Conservation (phyloP, 345 rosid species). For the Citrus reticulata region DNA sequence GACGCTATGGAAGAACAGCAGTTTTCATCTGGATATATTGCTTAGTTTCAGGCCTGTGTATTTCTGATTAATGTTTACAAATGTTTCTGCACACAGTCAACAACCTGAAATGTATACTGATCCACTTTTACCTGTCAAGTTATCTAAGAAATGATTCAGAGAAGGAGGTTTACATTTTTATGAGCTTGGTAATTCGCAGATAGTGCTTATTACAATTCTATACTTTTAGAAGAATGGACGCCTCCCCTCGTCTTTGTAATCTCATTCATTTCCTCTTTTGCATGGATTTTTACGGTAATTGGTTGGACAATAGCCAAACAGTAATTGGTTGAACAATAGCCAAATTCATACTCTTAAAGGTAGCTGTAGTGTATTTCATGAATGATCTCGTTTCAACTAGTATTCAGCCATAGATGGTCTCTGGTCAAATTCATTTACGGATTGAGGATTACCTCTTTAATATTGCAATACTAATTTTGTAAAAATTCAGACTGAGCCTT, state of each 20-base stretch:
- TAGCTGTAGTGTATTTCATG: neutral
- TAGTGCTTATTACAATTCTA: neutral
- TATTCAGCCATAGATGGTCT: neutral
- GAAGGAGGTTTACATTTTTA: neutral
- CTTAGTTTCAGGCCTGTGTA: too few species aligned
- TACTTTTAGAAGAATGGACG: neutral
- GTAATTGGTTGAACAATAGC: neutral
- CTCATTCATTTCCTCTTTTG: neutral
- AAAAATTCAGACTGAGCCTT: neutral
- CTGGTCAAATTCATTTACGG: neutral
- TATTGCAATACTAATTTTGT: neutral
- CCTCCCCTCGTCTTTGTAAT: too few species aligned
- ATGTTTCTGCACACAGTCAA: neutral
- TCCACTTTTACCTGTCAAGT: neutral
- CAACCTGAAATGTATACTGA: neutral
- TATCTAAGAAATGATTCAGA: neutral
- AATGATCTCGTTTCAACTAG: neutral
- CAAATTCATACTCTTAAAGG: neutral
- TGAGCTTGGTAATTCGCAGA: neutral
- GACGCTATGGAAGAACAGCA: neutral
- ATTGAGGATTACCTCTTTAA: neutral
- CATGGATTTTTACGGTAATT: neutral
- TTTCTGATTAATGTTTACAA: neutral
- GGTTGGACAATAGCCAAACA: too few species aligned
- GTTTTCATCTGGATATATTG: neutral